Base-by-base conservation (phyloP, 352 stramenopile genomes). In the Globisporangium acanthophoron region DNA sequence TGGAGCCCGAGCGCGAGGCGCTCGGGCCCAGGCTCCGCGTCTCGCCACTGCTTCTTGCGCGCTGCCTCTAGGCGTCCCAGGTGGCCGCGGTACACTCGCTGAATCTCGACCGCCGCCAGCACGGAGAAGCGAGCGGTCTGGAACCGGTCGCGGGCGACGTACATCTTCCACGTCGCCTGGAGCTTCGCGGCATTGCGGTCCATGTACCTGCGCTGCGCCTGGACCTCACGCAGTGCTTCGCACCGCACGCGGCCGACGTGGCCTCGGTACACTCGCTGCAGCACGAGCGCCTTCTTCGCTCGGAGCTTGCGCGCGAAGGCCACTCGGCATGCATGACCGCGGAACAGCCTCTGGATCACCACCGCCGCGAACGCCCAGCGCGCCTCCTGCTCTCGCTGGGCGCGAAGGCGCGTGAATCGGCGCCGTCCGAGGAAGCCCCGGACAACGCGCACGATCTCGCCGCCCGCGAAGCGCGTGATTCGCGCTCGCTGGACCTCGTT, bases 101-200 rank as follows among this genome's bases (percentile, higher is more conserved):
- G 92, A 35, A 98, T 88, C 69, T 97, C 88, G 12, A 76, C 78
- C 3, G 88, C 88, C 13, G 92, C 92, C 2, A 97, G 59, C 41
- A 79, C 71, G 5, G 70, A 80, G 48, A 94, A 80, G 0, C 89
- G 72, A 35, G 70, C 64, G 5, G 60, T 71, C 24, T 94, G 64
- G 53, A 85, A 97, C 57, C 76, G 55, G 4, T 94, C 78, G 18
- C 83, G 70, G 1, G 68, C 77, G 2, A 81, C 55, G 52, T 95
- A 82, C 88, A 97, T 97, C 11, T 78, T 78, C 84, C 87, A 97
- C 0, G 85, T 90, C 20, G 88, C 80, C 62, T 97, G 91, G 27
- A 97, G 47, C 55, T 88, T 93, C 5, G 84, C 71, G 9, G 89
- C 88, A 13, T 81, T 79, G 11, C 62, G 63, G 43, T 90, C 65